Base-by-base conservation (phyloP, 352 stramenopile species). In the Globisporangium nodosum region DNA sequence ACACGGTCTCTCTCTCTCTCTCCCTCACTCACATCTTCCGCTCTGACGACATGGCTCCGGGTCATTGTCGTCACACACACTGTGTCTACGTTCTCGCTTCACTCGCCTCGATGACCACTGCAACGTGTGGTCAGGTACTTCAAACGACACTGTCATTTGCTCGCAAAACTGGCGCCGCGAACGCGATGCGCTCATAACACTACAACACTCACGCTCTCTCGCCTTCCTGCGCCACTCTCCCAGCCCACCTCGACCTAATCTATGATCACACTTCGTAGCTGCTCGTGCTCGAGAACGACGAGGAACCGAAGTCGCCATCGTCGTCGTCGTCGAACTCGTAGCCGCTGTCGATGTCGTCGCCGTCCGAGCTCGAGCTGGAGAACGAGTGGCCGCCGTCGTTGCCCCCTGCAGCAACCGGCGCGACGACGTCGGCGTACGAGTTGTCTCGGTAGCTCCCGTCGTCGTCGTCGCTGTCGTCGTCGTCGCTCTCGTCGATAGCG, bases 401-500 rank as follows among this genome's bases (percentile, higher is more conserved):
- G 43, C n/a, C n/a, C 5, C 27, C 20, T 2, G n/a, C 43, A 12
- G 43, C n/a, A 2, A 43, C 16, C 37, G 43, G 8, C 43, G 20
- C 43, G 43, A 49, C 43, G 43, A 49, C 4, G n/a, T 24, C 43
- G 8, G n/a, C 43, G 20, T 49, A 30, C 43, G 43, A 49, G 11
- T 49, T 24, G 18, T 49, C 43, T 49, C 43, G 43, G 43, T 49
- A 49, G 43, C 43, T 49, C 6, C 20, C n/a, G n/a, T 53, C 48
- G 27, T 40, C 31, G 30, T 52, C 33, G 18, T 52, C 31, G 31
- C 54, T 37, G 24, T 49, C 27, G 4, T 61, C 61, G 0, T 30
- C 46, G 16, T 56, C 64, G 16, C 67, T 64, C 30, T 77, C 68
- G 27, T 65, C 15, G 33, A 12, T 37, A 20, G 31, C 11, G 18